A percentile compares a stretch with the other conserved stretches of the same genome.
phyloP scores from a whole-genome alignment of 148 eudicot genomes.

The Oxyria digyna region DNA sequence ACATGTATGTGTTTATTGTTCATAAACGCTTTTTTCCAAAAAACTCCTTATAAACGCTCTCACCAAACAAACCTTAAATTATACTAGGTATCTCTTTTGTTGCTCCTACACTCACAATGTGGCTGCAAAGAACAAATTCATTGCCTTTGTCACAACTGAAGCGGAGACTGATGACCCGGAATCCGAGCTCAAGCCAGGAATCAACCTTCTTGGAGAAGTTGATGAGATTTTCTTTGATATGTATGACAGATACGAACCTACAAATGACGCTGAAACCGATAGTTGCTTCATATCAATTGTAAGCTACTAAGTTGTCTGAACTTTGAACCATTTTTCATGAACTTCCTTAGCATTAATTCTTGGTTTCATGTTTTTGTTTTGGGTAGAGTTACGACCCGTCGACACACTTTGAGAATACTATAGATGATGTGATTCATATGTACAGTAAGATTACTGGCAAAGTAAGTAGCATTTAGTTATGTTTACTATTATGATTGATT shows the following conservation, averaged over 20 bases:
- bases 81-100: conserved; percentile 76
- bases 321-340: no score
- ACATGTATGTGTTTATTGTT: conserved; percentile 47
- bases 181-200: conserved; percentile 74
- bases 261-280: conserved; percentile 37
- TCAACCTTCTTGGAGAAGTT: conserved; percentile 80
- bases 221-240: conserved; percentile 82
- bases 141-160: conserved; percentile 83
- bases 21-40: no score
- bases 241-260: conserved; percentile 79
- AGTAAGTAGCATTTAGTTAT: conserved; percentile 20
- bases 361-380: not conserved
- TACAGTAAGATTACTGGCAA: conserved; percentile 68
- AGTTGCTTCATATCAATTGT: conserved; percentile 84
- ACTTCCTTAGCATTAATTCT: no score
- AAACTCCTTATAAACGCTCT: no score
- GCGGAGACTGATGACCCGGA: conserved; percentile 93
- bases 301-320: conserved; percentile 13
- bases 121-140: conserved; percentile 85
- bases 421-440: conserved; percentile 52
- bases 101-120: conserved; percentile 95
- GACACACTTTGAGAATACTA: conserved; percentile 71
- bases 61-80: not conserved
- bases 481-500: not conserved
- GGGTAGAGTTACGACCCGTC: conserved; percentile 65